Evolutionary conservation across 2,329 filamentous ascomycete genomes (phyloP).

Genomic region (Verticillium isaacii): DNA sequence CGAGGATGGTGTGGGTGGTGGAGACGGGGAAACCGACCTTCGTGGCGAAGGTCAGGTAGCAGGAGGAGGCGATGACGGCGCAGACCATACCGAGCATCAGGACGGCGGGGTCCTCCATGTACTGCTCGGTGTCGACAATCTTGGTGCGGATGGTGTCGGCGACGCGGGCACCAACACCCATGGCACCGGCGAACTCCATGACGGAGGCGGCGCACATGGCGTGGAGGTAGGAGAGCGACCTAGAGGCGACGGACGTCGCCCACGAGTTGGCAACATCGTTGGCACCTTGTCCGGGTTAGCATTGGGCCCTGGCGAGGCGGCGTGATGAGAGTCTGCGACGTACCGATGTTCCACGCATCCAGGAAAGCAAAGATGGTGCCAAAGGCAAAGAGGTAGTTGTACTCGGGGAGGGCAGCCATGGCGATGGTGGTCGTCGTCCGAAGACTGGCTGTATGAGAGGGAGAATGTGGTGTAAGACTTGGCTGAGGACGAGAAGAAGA

Average conservation of each 20-base stretch:
- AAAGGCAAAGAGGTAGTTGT: slow-evolving; percentile 59
- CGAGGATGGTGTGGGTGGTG: slow-evolving; percentile 57
- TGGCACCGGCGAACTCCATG: slow-evolving; percentile 58
- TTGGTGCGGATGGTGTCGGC: slow-evolving; percentile 59
- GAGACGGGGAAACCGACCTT: slow-evolving; percentile 52
- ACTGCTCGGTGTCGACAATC: slow-evolving; percentile 45
- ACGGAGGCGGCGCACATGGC: slow-evolving; percentile 53
- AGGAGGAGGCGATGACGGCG: slow-evolving; percentile 46
- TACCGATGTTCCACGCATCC: slow-evolving; percentile 62
- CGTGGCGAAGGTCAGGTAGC: slow-evolving; percentile 54
- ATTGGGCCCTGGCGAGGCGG: too few species aligned
- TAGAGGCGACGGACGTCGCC: slow-evolving; percentile 68
- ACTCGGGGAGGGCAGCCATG: slow-evolving; percentile 43
- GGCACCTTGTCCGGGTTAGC: slow-evolving; percentile 21
- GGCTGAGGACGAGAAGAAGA: not conserved
- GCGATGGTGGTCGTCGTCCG: not conserved
- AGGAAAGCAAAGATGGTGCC: slow-evolving; percentile 61
- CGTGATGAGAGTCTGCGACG: slow-evolving; percentile 2
- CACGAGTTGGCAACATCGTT: slow-evolving; percentile 74
- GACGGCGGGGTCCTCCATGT: slow-evolving; percentile 40
- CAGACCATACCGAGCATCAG: slow-evolving; percentile 57
- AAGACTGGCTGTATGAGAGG: not conserved
- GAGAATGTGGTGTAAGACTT: not conserved
- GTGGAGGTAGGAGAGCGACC: slow-evolving; percentile 58
- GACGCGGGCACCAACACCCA: slow-evolving; percentile 56